Evolutionary conservation across 345 rosid species (phyloP), one percentile per base, ranked within the genome.

Genomic region (Salix suchowensis): DNA sequence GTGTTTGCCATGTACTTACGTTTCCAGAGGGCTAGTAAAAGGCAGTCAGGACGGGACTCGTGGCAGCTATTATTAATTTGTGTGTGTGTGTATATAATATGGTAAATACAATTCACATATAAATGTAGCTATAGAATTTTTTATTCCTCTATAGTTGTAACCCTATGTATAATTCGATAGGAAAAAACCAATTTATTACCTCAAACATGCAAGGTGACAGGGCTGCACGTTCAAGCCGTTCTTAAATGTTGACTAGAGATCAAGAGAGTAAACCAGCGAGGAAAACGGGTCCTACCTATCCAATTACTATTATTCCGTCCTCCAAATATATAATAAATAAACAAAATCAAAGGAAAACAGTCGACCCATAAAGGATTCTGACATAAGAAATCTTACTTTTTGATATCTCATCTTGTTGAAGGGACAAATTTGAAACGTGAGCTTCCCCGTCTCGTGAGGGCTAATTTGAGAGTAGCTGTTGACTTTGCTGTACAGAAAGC

Each of bases 401-500:
- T 18, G 58, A 18, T 19, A 2, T 3, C 18, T 46, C 50, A 14
- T 46, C 18, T 0, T 13, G 0, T 0, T 46, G 16, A 14, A 14
- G 50, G 50, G 50, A 13, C 50, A 44, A 13, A 11, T 12, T 44
- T 44, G 50, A 44, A 0, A 46, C 3, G 50, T 1, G 4, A 18
- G 50, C 18, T 46, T 46, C 50, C 50, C 18, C 50, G 3, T 46
- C 16, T 13, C 50, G 4, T 14, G 50, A 46, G 50, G 50, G 50
- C 18, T 46, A 14, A 52, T 52, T 52, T 52, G 10, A 52, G 58
- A 52, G 23, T 52, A 12, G 71, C 67, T 71, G 67, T 36, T 70
- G 78, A 75, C 75, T 75, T 79, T 75, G 7, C 64, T 65, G 37
- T 10, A 40, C 4, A 54, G 14, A 70, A 52, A 69, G 65, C 74